Percentiles rank a stretch among this genome's conserved stretches.
phyloP scores from a whole-genome alignment of 164 flowering plant species.

The Pachysandra terminalis region DNA sequence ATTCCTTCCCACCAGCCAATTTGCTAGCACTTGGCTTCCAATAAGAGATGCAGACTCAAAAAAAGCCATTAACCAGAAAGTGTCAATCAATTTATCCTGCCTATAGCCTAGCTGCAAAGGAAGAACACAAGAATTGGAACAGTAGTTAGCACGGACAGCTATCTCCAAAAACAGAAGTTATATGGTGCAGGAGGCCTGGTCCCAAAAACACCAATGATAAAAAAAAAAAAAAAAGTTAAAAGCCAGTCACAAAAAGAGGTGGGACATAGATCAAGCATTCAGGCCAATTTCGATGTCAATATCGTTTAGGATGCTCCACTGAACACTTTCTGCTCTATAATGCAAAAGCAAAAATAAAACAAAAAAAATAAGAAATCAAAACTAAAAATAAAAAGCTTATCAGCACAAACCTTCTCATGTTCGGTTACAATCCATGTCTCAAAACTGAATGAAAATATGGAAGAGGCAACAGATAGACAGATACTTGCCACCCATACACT shows the following conservation, averaged over 20 bases:
- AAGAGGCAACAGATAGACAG: slow-evolving; percentile 69
- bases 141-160: background rate
- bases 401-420: slow-evolving; percentile 75
- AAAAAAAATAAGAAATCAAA: no score
- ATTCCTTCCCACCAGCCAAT: slow-evolving; percentile 49
- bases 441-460: slow-evolving; percentile 67
- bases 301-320: background rate
- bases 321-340: background rate
- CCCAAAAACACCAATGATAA: background rate
- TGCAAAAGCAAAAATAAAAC: slow-evolving; percentile 2
- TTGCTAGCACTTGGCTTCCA: slow-evolving; percentile 78
- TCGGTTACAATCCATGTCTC: slow-evolving; percentile 87
- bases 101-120: slow-evolving; percentile 67
- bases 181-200: background rate
- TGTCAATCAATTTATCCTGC: slow-evolving; percentile 64
- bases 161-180: background rate
- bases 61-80: slow-evolving; percentile 85
- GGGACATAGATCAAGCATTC: background rate
- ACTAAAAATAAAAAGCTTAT: slow-evolving; percentile 2
- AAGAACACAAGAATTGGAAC: slow-evolving; percentile 5
- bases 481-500: slow-evolving; percentile 55
- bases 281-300: background rate
- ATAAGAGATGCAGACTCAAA: slow-evolving; percentile 68
- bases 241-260: background rate
- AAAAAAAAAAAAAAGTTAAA: background rate